phyloP scores from a whole-genome alignment of 2,329 filamentous ascomycete species.

The Hypoxylon sp. region DNA sequence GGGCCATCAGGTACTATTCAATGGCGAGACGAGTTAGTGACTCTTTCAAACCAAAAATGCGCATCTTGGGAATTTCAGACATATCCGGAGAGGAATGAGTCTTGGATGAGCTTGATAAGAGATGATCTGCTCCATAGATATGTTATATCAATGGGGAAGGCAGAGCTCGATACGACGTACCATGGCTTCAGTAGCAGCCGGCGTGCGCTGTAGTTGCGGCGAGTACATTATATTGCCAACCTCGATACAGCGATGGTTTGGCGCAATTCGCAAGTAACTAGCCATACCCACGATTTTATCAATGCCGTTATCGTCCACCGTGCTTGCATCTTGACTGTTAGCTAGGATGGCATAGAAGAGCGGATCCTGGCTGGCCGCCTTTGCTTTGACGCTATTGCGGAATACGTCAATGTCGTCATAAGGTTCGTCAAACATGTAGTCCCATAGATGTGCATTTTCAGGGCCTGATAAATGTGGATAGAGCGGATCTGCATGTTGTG shows the following conservation, averaged over 20 bases:
- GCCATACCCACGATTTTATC: constrained; percentile 46
- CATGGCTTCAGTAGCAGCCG: constrained; percentile 68
- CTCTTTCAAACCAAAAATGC: neutral
- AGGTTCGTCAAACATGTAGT: constrained; percentile 48
- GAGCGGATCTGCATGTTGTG: constrained; percentile 41
- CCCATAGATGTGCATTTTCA: constrained; percentile 46
- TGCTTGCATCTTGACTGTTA: constrained; percentile 11
- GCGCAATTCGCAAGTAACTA: constrained; percentile 60
- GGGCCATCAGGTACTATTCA: constrained; percentile 63
- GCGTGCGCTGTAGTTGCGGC: constrained; percentile 64
- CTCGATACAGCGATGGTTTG: constrained; percentile 65
- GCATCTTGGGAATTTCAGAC: no score
- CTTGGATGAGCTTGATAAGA: neutral
- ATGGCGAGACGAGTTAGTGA: neutral
- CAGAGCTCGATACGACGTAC: constrained; percentile 7
- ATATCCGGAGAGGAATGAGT: neutral
- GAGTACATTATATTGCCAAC: constrained; percentile 69
- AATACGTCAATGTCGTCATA: constrained; percentile 44
- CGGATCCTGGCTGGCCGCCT: constrained; percentile 40
- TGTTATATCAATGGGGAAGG: neutral
- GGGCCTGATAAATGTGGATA: constrained; percentile 46
- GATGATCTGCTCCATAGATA: neutral
- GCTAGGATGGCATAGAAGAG: constrained; percentile 49
- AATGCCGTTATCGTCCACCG: constrained; percentile 16
- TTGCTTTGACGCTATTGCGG: constrained; percentile 35